phyloP scores from a whole-genome alignment of 768 basidiomycete species.

The Russula lepida region DNA sequence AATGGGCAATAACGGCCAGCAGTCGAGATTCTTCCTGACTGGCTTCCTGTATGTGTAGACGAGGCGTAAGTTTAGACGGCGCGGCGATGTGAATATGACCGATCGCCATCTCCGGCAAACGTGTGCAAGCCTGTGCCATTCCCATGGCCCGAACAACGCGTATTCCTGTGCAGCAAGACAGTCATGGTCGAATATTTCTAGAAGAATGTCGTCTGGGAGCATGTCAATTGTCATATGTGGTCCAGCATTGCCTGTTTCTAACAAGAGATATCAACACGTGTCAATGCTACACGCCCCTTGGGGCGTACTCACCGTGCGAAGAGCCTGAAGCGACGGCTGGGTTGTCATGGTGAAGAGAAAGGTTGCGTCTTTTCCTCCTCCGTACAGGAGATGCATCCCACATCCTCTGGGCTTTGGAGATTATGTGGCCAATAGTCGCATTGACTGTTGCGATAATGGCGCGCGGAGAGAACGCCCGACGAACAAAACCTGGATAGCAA shows the following conservation, averaged over 20 bases:
- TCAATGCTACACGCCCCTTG: not conserved
- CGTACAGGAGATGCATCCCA: not conserved
- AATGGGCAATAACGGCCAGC: slow-evolving; percentile 8
- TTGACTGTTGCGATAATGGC: not conserved
- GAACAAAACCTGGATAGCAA: not conserved
- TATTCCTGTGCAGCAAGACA: not conserved
- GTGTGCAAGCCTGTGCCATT: slow-evolving; percentile 15
- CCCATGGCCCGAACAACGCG: slow-evolving; percentile 5
- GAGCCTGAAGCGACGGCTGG: not conserved
- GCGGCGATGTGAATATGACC: slow-evolving; percentile 7
- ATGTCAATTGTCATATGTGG: not conserved
- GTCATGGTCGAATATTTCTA: slow-evolving; percentile 14
- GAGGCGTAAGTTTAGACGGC: slow-evolving; percentile 9
- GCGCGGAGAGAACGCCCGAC: not conserved
- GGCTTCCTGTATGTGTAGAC: slow-evolving; percentile 14
- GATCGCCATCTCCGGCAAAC: slow-evolving; percentile 11
- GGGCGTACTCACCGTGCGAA: not conserved
- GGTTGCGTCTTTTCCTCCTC: not conserved
- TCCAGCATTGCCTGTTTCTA: not conserved
- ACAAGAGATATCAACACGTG: not conserved
- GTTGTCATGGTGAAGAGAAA: not conserved
- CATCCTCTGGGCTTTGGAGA: slow-evolving; percentile 7
- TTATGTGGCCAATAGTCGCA: slow-evolving; percentile 1
- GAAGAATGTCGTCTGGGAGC: slow-evolving; percentile 13
- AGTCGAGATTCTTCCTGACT: slow-evolving; percentile 1